Evolutionary conservation across 106 monocot genomes (phyloP).

Genomic region (Agapanthus africanus): DNA sequence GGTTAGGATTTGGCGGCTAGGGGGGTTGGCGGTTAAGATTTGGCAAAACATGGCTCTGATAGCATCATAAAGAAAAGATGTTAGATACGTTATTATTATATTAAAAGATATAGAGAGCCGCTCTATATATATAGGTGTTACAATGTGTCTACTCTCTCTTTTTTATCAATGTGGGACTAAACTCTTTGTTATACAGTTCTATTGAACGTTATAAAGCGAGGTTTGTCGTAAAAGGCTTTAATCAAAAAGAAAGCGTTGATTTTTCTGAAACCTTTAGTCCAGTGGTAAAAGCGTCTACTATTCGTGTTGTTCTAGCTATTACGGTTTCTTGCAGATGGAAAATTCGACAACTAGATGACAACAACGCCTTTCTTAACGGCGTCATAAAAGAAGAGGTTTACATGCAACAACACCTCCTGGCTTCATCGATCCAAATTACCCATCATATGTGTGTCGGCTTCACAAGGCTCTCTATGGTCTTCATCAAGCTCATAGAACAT

Average conservation of each 20-base stretch:
- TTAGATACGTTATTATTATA: too few relatives aligned
- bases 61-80: too few relatives aligned
- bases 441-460: background rate
- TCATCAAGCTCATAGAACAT: background rate
- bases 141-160: too few relatives aligned
- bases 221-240: background rate
- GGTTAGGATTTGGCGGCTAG: too few relatives aligned
- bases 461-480: conserved; percentile 1
- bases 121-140: too few relatives aligned
- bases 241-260: conserved; percentile 7
- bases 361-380: conserved; percentile 11
- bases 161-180: too few relatives aligned
- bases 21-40: too few relatives aligned
- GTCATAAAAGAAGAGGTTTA: background rate
- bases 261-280: conserved; percentile 10
- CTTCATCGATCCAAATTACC: background rate
- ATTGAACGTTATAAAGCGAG: background rate
- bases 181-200: too few relatives aligned
- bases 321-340: background rate
- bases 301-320: conserved; percentile 10
- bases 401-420: background rate
- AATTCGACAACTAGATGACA: conserved; percentile 10
- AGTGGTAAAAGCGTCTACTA: conserved; percentile 7
- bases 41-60: too few relatives aligned
- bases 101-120: too few relatives aligned